Conservation (phyloP, 352 stramenopile genomes). For the Phytophthora colocasiae region DNA sequence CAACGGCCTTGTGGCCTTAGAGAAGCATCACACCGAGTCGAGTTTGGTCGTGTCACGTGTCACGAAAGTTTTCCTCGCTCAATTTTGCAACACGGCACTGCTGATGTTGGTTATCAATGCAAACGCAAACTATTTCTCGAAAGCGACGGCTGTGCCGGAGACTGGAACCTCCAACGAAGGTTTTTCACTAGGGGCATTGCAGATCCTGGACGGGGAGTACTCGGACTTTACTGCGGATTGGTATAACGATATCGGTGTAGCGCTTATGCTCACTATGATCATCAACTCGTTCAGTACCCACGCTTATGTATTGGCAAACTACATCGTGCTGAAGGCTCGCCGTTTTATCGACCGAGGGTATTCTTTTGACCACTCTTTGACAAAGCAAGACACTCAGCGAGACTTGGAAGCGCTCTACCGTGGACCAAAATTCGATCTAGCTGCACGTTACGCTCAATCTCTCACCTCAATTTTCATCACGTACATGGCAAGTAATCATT, state of each 20-base stretch:
- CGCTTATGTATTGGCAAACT: conserved; percentile 65
- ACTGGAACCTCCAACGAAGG: conserved; percentile 21
- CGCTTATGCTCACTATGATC: conserved; percentile 87
- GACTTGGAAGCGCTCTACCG: conserved; percentile 81
- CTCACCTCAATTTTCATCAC: conserved; percentile 86
- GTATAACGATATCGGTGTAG: conserved; percentile 83
- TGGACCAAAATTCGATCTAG: conserved; percentile 81
- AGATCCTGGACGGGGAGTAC: conserved; percentile 78
- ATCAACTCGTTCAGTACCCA: conserved; percentile 82
- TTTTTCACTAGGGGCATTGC: conserved; percentile 47
- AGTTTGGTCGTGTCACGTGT: conserved; percentile 76
- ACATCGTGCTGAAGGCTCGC: conserved; percentile 53
- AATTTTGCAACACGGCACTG: conserved; percentile 87
- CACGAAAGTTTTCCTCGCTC: conserved; percentile 78
- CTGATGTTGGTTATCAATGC: conserved; percentile 84
- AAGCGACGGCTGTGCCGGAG: conserved; percentile 7
- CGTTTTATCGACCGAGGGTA: conserved; percentile 69
- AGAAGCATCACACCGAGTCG: conserved; percentile 84
- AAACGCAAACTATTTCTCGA: conserved; percentile 73
- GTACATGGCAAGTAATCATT: conserved; percentile 56
- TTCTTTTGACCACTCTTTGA: conserved; percentile 68
- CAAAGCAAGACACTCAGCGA: conserved; percentile 83
- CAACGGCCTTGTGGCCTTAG: conserved; percentile 70
- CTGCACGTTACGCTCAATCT: conserved; percentile 73
- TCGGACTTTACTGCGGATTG: conserved; percentile 76